These are phyloP conservation scores for Fusarium sp. DNA, from an alignment of 2,329 filamentous ascomycete species.

Conservation along the genomic window DNA sequence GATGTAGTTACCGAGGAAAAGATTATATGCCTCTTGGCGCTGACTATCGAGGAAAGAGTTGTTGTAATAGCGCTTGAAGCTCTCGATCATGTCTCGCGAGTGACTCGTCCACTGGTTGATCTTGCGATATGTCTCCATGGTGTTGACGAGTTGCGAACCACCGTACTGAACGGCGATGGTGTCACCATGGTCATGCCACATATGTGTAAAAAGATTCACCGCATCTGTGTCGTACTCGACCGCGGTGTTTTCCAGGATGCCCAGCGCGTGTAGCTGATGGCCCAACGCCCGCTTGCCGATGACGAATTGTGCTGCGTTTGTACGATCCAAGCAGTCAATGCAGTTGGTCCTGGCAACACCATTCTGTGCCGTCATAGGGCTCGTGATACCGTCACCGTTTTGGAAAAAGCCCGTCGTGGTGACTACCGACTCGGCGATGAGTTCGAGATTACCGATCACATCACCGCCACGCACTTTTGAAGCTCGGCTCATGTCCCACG, in stretches of 20 bases:
- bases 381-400: slow-evolving; percentile 81
- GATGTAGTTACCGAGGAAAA: slow-evolving; percentile 96
- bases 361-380: slow-evolving; percentile 79
- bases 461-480: slow-evolving; percentile 93
- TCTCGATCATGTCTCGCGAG: slow-evolving; percentile 98
- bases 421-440: slow-evolving; percentile 89
- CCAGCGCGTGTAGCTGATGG: slow-evolving; percentile 90
- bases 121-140: slow-evolving; percentile 98
- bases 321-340: slow-evolving; percentile 96
- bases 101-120: slow-evolving; percentile 99
- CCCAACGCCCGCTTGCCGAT: slow-evolving; percentile 95
- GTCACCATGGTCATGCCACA: slow-evolving; percentile 98
- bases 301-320: slow-evolving; percentile 97
- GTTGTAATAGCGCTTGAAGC: slow-evolving; percentile 98
- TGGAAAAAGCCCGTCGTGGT: slow-evolving; percentile 92
- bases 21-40: slow-evolving; percentile 95
- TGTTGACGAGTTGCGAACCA: slow-evolving; percentile 97
- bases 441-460: slow-evolving; percentile 91
- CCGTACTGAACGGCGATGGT: slow-evolving; percentile 98
- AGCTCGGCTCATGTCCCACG: slow-evolving; percentile 98
- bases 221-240: slow-evolving; percentile 96
- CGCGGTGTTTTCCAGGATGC: slow-evolving; percentile 81
- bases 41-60: slow-evolving; percentile 99
- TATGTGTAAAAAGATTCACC: slow-evolving; percentile 95
- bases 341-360: slow-evolving; percentile 96